A percentile compares a stretch with the other conserved stretches of the same genome.
These are phyloP conservation scores for Psilocybe azurescens DNA, from an alignment of 768 basidiomycete genomes.

Conservation along the genomic window DNA sequence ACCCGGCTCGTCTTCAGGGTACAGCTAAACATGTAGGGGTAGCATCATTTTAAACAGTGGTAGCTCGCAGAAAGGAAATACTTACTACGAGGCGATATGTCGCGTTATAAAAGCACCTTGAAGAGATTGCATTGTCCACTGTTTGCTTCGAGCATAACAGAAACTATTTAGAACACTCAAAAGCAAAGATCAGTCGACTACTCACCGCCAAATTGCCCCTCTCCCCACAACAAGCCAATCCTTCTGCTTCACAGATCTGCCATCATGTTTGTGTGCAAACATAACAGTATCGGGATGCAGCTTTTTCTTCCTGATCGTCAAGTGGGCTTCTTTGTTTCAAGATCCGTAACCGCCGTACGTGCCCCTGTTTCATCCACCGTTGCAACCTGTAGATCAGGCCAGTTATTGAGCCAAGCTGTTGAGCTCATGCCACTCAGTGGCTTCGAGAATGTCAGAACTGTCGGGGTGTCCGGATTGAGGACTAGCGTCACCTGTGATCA, in stretches of 20 bases:
- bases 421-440: conserved; percentile 25
- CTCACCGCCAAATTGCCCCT: conserved; percentile 22
- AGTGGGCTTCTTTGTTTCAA: conserved; percentile 20
- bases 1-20: conserved; percentile 13
- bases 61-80: background rate
- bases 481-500: conserved; percentile 19
- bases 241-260: conserved; percentile 24
- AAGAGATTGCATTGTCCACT: conserved; percentile 14
- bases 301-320: conserved; percentile 20
- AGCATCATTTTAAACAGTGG: no score
- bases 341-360: conserved; percentile 26
- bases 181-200: background rate
- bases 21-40: conserved; percentile 13
- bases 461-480: conserved; percentile 5
- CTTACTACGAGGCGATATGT: conserved; percentile 22
- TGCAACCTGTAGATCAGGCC: conserved; percentile 23
- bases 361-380: conserved; percentile 23
- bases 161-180: no score
- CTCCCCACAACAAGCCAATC: conserved; percentile 25
- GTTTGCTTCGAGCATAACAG: conserved; percentile 1
- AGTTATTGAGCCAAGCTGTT: conserved; percentile 21
- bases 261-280: conserved; percentile 24
- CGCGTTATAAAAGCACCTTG: conserved; percentile 17
- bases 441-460: conserved; percentile 26
- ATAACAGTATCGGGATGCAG: conserved; percentile 29